These are phyloP conservation scores for Trichoderma sp. DNA, from an alignment of 2,329 filamentous ascomycete genomes.

Conservation along the genomic window DNA sequence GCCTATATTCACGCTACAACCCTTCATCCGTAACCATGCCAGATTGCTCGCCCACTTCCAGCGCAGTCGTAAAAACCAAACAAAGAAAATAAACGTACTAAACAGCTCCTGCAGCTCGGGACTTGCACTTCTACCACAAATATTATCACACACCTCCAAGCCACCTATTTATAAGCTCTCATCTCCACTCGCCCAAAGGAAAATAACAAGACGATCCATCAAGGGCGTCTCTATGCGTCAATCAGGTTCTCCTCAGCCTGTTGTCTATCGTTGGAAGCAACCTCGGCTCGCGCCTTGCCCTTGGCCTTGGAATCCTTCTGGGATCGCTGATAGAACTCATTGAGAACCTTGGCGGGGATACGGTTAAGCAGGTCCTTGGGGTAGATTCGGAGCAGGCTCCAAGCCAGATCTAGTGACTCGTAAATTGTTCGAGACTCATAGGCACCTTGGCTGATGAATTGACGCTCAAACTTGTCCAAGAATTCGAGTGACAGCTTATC, in stretches of 20 bases:
- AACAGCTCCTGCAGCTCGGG: background rate
- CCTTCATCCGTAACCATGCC: conserved; percentile 19
- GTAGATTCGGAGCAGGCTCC: conserved; percentile 95
- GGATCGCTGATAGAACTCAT: conserved; percentile 78
- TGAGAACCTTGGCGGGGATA: conserved; percentile 79
- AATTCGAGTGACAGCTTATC: conserved; percentile 98
- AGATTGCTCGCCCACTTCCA: conserved; percentile 29
- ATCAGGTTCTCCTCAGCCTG: conserved; percentile 61
- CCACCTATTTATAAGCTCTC: conserved; percentile 2
- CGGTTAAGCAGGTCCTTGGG: conserved; percentile 98
- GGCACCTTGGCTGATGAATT: conserved; percentile 87
- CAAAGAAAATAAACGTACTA: conserved; percentile 25
- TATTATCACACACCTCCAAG: conserved; percentile 20
- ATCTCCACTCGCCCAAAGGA: background rate
- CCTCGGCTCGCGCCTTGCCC: conserved; percentile 55
- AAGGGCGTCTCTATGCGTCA: conserved; percentile 49
- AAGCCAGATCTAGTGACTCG: conserved; percentile 93
- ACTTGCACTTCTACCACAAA: conserved; percentile 13
- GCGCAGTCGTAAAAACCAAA: conserved; percentile 28
- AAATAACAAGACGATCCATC: background rate
- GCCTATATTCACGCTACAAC: conserved; percentile 35
- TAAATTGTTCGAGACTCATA: conserved; percentile 92
- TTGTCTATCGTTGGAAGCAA: conserved; percentile 42
- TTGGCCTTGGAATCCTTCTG: conserved; percentile 64
- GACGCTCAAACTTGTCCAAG: conserved; percentile 95